A percentile compares a stretch with the other conserved stretches of the same genome.
phyloP scores from a whole-genome alignment of 106 monocot genomes.

The Dioscorea dumetorum region DNA sequence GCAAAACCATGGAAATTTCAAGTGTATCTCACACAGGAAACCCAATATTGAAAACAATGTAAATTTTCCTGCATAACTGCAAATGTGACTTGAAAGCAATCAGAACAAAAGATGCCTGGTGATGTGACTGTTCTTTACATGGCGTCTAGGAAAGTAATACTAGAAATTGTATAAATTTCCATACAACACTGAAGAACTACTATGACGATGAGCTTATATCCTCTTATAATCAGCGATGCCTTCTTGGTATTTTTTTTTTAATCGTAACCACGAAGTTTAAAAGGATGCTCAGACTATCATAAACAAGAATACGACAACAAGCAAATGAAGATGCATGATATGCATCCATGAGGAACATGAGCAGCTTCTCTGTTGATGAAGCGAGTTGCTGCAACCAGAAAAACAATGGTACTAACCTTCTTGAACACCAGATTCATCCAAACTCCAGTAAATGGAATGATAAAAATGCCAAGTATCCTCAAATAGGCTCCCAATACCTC shows the following conservation, averaged over 20 bases:
- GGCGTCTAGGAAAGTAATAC: background rate
- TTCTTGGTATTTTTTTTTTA: background rate
- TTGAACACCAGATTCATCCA: background rate
- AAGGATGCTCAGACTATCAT: background rate
- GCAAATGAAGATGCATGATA: background rate
- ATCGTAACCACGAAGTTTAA: background rate
- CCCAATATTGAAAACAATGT: too few relatives aligned
- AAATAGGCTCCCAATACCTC: background rate
- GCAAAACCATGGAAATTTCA: too few relatives aligned
- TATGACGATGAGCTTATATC: background rate
- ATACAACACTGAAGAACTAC: background rate
- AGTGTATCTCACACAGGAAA: too few relatives aligned
- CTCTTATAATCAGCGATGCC: background rate
- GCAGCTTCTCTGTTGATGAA: slow-evolving; percentile 5
- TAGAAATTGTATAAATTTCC: background rate
- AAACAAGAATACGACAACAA: background rate
- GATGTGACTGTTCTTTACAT: too few relatives aligned
- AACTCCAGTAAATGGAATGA: background rate
- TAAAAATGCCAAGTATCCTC: slow-evolving; percentile 3
- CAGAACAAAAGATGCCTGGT: too few relatives aligned
- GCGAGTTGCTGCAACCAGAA: background rate
- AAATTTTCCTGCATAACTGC: too few relatives aligned
- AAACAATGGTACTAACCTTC: background rate
- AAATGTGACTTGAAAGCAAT: too few relatives aligned
- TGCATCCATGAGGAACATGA: background rate